Evolutionary conservation across 108 stramenopile species (phyloP).

Genomic region (Discostella stelligeroides): DNA sequence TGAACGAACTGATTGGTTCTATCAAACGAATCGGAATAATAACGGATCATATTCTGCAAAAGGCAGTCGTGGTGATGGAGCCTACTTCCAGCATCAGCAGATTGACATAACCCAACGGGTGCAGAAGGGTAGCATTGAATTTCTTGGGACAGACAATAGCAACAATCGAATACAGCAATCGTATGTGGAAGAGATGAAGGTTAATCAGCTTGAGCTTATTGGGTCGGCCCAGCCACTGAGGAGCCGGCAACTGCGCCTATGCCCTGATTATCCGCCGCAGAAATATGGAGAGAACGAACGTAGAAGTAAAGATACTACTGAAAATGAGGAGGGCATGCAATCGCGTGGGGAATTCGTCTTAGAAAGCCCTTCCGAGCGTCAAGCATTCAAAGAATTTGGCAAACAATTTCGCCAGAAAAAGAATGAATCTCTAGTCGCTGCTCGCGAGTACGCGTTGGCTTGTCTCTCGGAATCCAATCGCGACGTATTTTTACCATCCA

Average conservation of each 20-base stretch:
- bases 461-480: constrained; percentile 41
- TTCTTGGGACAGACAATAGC: neutral
- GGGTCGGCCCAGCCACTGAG: neutral
- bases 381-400: constrained; percentile 72
- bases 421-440: constrained; percentile 54
- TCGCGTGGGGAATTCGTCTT: constrained; percentile 22
- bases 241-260: neutral
- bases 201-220: neutral
- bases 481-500: constrained; percentile 52
- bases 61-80: too few relatives aligned
- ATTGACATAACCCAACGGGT: neutral
- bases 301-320: neutral
- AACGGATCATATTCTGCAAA: neutral
- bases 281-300: neutral
- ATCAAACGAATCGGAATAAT: constrained; percentile 6
- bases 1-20: constrained; percentile 15
- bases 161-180: neutral
- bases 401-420: constrained; percentile 62
- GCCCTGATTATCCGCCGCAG: neutral
- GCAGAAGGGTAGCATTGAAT: constrained; percentile 3
- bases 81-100: neutral
- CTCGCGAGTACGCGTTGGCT: constrained; percentile 62
- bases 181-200: constrained; percentile 10
- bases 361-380: constrained; percentile 24
- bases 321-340: constrained; percentile 9